Conservation (phyloP, 345 rosid species). For the Sonneratia alba region DNA sequence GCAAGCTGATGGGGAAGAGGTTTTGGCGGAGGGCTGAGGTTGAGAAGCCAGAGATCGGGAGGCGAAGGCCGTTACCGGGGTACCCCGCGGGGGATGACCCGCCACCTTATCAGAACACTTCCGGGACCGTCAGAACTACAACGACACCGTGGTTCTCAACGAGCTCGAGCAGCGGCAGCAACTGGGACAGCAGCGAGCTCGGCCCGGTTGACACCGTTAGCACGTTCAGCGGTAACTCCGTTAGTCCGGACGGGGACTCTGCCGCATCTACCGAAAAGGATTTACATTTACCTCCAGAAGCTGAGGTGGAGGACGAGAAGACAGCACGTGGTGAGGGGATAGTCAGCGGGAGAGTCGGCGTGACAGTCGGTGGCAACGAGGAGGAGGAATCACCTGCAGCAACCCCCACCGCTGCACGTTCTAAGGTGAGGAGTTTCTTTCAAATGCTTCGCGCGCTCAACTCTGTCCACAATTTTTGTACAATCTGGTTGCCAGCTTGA, state of each 20-base stretch:
- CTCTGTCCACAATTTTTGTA: too few species aligned
- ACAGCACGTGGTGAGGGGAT: conserved; percentile 1
- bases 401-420: conserved; percentile 16
- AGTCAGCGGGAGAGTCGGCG: conserved; percentile 28
- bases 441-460: background rate
- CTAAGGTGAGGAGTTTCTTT: conserved; percentile 31
- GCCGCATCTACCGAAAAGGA: conserved; percentile 18
- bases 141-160: conserved; percentile 3
- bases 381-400: conserved; percentile 25
- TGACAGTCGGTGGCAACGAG: conserved; percentile 22
- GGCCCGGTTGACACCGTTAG: conserved; percentile 21
- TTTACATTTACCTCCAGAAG: conserved; percentile 3
- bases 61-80: conserved; percentile 39
- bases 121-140: conserved; percentile 5
- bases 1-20: conserved; percentile 33
- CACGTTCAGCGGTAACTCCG: conserved; percentile 32
- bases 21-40: conserved; percentile 37
- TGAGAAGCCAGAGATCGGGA: conserved; percentile 20
- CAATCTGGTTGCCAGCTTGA: too few species aligned
- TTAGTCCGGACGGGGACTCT: conserved; percentile 20
- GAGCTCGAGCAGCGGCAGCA: conserved; percentile 24
- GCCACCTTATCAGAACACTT: conserved; percentile 19
- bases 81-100: conserved; percentile 31
- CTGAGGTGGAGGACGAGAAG: too few species aligned
- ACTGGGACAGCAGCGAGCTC: conserved; percentile 32